Conservation (phyloP, 148 eudicot species). For the Mesembryanthemum crystallinum region DNA sequence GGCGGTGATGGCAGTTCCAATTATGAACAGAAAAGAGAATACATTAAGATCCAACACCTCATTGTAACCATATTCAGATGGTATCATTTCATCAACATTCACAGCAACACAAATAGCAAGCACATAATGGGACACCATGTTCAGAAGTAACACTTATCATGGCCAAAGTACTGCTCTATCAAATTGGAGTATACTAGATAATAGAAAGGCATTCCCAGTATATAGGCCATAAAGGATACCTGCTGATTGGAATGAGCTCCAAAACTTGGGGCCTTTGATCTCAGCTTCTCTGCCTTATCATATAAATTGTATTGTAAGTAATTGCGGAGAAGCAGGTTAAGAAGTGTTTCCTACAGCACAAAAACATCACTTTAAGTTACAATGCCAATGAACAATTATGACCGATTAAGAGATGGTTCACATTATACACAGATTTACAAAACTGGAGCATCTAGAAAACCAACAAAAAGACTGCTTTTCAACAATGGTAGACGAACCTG, state of each 20-base stretch:
- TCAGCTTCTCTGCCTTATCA: slow-evolving; percentile 96
- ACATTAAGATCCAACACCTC: not conserved
- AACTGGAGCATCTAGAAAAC: not conserved
- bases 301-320: slow-evolving; percentile 91
- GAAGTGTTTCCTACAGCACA: slow-evolving; percentile 80
- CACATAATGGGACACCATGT: not conserved
- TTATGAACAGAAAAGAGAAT: too few relatives aligned
- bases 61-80: not conserved
- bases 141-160: not conserved
- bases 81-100: not conserved
- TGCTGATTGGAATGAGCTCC: slow-evolving; percentile 98
- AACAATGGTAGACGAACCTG: slow-evolving; percentile 56
- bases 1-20: too few relatives aligned
- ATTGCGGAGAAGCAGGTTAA: slow-evolving; percentile 87
- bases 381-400: not conserved
- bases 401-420: not conserved
- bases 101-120: not conserved
- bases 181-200: not conserved
- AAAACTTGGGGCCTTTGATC: slow-evolving; percentile 97
- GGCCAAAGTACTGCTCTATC: not conserved
- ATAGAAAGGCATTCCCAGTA: not conserved
- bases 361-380: not conserved
- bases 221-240: slow-evolving; percentile 37
- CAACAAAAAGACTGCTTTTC: not conserved
- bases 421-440: not conserved